Percentiles rank a stretch among this genome's conserved stretches.
Conservation (phyloP, 805 yeast genomes). For the Yamadazyma olivae region DNA sequence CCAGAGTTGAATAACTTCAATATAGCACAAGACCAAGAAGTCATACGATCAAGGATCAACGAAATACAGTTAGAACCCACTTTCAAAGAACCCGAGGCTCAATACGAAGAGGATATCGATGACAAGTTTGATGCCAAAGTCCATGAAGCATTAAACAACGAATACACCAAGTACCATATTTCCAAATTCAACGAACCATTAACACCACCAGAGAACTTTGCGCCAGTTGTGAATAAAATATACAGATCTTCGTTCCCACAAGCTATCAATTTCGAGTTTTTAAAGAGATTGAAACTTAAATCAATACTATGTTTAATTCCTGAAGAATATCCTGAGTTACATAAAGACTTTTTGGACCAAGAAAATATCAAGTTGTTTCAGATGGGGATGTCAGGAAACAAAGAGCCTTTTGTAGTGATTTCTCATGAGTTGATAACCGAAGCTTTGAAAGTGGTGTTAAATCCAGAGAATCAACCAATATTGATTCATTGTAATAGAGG, state of each 20-base stretch:
- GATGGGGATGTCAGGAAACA: constrained; percentile 92
- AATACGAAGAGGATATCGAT: constrained; percentile 39
- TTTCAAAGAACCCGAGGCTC: not conserved
- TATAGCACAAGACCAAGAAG: constrained; percentile 14
- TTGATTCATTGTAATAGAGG: constrained; percentile 95
- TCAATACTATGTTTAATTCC: constrained; percentile 83
- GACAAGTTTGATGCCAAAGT: constrained; percentile 34
- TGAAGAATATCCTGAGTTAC: constrained; percentile 84
- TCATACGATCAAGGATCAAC: constrained; percentile 33
- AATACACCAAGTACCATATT: constrained; percentile 2
- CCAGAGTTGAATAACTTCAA: constrained; percentile 9
- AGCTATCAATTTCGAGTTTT: constrained; percentile 72
- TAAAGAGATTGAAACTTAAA: constrained; percentile 60
- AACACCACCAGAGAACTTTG: constrained; percentile 87
- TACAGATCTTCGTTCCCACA: constrained; percentile 91
- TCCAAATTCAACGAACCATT: constrained; percentile 17
- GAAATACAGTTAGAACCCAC: constrained; percentile 21
- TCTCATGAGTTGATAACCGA: constrained; percentile 64
- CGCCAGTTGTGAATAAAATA: constrained; percentile 69
- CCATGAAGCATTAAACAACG: constrained; percentile 7
- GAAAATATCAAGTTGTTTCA: constrained; percentile 73
- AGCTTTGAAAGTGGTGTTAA: constrained; percentile 75
- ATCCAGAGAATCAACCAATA: constrained; percentile 89
- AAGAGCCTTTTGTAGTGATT: constrained; percentile 86
- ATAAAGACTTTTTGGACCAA: constrained; percentile 56